Base-by-base conservation (phyloP, 345 rosid genomes). In the Adansonia digitata region DNA sequence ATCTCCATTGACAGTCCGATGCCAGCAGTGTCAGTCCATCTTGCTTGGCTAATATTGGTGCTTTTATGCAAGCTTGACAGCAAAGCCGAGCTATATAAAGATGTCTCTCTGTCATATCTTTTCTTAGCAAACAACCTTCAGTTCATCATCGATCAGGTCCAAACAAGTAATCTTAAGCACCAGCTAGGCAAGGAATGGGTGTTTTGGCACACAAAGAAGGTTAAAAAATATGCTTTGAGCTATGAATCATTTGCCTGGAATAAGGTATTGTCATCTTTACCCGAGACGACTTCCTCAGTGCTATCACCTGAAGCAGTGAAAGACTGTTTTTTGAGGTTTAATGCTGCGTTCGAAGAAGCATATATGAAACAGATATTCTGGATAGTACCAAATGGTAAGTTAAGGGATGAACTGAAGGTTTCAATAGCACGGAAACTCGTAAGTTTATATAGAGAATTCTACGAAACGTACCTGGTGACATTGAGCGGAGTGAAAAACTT, bases 101-200 rank as follows among this genome's bases (percentile, higher is more conserved):
- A 95, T 35, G 86, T 81, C 24, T 77, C 98, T 4, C 77, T 89
- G 62, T 86, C 94, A 0, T 91, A 95, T 73, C 88, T 95, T 70
- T 95, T 91, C 87, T 85, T 91, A 6, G 93, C 97, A 10, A 95
- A 89, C 85, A 95, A 95, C 66, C 92, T 93, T 46, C 85, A 88
- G 46, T 88, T 80, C 82, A 83, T 93, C 53, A 76, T 88, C 0
- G 78, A 79, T 46, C 92, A 81, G 20, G 97, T 91, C 31, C 72
- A 75, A 15, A 78, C 85, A 63, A 81, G 87, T 67, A 78, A 77
- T 63, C 84, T 95, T 34, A 84, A 77, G 65, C 24, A 83, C 53
- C 84, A 89, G 75, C 90, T 93, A 14, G 94, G 99, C 26, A 88
- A 86, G 5, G 87, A 88, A 52, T 95, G 99, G 99, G 20, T 90